These are phyloP conservation scores for Mycena haematopus DNA, from an alignment of 768 basidiomycete species.

Conservation along the genomic window DNA sequence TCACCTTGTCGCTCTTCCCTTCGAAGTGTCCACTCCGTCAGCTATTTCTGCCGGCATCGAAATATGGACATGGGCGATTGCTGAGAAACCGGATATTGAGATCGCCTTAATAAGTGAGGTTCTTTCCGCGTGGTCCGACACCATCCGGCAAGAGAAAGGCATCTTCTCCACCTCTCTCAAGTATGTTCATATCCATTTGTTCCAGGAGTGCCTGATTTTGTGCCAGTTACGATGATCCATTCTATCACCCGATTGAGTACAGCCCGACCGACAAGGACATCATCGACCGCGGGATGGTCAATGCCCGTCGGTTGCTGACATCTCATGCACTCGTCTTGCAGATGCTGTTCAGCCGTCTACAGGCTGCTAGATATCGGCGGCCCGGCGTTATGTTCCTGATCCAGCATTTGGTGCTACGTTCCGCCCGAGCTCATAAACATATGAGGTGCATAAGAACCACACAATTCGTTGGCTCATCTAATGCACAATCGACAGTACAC, in stretches of 20 bases:
- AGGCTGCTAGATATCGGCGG: slow-evolving; percentile 89
- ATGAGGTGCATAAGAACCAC: slow-evolving; percentile 70
- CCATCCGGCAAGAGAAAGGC: slow-evolving; percentile 78
- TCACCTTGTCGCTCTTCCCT: slow-evolving; percentile 86
- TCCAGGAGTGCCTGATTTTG: slow-evolving; percentile 4
- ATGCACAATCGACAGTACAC: slow-evolving; percentile 63
- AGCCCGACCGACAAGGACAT: slow-evolving; percentile 87
- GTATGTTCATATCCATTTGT: slow-evolving; percentile 53
- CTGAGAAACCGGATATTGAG: slow-evolving; percentile 83
- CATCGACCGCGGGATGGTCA: slow-evolving; percentile 73
- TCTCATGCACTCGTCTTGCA: slow-evolving; percentile 88
- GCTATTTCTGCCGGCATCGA: slow-evolving; percentile 89
- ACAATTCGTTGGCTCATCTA: neutral
- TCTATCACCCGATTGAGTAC: slow-evolving; percentile 84
- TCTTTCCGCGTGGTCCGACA: slow-evolving; percentile 84
- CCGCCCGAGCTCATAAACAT: slow-evolving; percentile 67
- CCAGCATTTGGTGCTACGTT: slow-evolving; percentile 84
- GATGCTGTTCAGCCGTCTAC: slow-evolving; percentile 89
- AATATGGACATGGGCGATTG: slow-evolving; percentile 95
- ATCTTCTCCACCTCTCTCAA: slow-evolving; percentile 84
- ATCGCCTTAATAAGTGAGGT: slow-evolving; percentile 87
- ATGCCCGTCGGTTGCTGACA: slow-evolving; percentile 76
- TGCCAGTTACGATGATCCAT: slow-evolving; percentile 84
- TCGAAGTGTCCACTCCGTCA: slow-evolving; percentile 87
- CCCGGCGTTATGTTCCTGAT: slow-evolving; percentile 86